Conservation (phyloP, 140 eudicot genomes). For the Cichorium intybus region DNA sequence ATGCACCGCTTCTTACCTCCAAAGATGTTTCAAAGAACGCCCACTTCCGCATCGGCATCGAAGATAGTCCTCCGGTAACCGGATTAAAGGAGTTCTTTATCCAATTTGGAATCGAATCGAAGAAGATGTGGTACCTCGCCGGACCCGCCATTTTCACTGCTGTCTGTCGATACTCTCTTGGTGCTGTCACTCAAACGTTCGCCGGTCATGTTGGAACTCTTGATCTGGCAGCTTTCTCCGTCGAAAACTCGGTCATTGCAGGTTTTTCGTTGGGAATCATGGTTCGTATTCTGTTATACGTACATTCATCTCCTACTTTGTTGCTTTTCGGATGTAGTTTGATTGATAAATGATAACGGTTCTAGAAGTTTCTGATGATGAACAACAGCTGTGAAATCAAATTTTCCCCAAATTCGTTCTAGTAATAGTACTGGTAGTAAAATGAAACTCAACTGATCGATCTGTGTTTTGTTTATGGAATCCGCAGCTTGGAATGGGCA, state of each 20-base stretch:
- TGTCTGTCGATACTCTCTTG: conserved; percentile 54
- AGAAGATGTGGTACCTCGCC: conserved; percentile 57
- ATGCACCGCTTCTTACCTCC: conserved; percentile 29
- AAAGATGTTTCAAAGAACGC: not conserved
- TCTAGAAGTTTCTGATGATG: too few species aligned
- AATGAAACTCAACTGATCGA: not conserved
- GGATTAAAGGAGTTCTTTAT: conserved; percentile 19
- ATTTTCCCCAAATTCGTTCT: not conserved
- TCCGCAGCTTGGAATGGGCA: conserved; percentile 70
- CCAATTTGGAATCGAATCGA: conserved; percentile 36
- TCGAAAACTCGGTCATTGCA: conserved; percentile 63
- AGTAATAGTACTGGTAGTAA: too few species aligned
- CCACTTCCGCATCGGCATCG: conserved; percentile 18
- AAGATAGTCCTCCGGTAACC: conserved; percentile 39
- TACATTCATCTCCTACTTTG: not conserved
- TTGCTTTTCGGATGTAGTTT: not conserved
- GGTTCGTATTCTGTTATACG: conserved; percentile 22
- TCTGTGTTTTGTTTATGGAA: not conserved
- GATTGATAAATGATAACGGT: not conserved
- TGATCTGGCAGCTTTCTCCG: conserved; percentile 61
- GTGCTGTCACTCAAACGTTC: conserved; percentile 58
- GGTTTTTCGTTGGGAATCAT: conserved; percentile 54
- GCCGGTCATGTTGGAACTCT: conserved; percentile 71
- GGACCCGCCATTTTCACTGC: conserved; percentile 66
- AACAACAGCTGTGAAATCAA: too few species aligned